These are phyloP conservation scores for Paraphaeosphaeria minitans DNA, from an alignment of 2,329 filamentous ascomycete species.

Conservation along the genomic window DNA sequence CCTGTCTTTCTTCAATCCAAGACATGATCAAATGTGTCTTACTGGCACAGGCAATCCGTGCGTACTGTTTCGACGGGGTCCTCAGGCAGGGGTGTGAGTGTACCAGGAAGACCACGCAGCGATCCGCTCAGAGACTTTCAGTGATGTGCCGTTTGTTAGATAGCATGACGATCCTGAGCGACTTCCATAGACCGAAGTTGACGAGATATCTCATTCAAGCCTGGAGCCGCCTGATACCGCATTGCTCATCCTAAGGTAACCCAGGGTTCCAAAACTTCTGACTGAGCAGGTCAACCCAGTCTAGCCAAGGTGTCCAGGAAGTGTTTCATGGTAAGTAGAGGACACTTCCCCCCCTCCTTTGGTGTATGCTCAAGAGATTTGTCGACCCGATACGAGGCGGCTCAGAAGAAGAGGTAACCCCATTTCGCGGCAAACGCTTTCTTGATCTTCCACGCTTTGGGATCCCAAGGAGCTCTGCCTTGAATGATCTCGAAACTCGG, in stretches of 20 bases:
- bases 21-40: background rate
- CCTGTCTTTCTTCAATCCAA: background rate
- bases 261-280: background rate
- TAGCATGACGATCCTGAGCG: conserved; percentile 51
- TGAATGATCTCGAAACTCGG: conserved; percentile 40
- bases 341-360: background rate
- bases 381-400: background rate
- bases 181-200: conserved; percentile 48
- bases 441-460: conserved; percentile 42
- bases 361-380: background rate
- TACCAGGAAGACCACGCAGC: conserved; percentile 27
- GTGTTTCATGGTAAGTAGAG: background rate
- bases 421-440: conserved; percentile 44
- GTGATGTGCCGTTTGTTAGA: conserved; percentile 46
- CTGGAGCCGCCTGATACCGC: conserved; percentile 31
- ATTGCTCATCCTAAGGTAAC: background rate
- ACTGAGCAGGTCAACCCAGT: background rate
- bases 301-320: background rate
- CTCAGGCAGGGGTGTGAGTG: conserved; percentile 18
- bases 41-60: conserved; percentile 9
- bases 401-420: conserved; percentile 27
- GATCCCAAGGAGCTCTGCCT: conserved; percentile 40
- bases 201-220: conserved; percentile 39
- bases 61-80: conserved; percentile 24
- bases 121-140: conserved; percentile 45